These are phyloP conservation scores for Populus hybrid DNA, from an alignment of 441 rosid genomes.

Conservation along the genomic window DNA sequence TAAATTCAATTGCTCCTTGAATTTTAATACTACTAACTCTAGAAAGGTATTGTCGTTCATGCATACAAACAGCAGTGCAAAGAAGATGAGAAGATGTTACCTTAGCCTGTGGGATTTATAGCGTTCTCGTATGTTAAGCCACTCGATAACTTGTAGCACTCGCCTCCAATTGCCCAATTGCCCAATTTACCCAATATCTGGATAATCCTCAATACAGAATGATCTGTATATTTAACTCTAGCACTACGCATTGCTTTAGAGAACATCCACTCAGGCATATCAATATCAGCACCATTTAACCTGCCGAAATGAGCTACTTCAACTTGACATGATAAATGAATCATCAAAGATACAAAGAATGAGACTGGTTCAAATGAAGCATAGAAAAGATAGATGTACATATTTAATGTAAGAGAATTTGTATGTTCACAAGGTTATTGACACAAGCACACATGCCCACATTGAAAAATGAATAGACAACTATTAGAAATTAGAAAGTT, in stretches of 20 bases:
- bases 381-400: neutral
- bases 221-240: slow-evolving; percentile 69
- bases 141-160: slow-evolving; percentile 88
- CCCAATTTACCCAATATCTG: slow-evolving; percentile 83
- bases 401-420: too few species aligned
- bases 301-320: too few species aligned
- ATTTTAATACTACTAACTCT: too few species aligned
- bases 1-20: too few species aligned
- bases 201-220: slow-evolving; percentile 66
- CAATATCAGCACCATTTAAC: slow-evolving; percentile 95
- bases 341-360: too few species aligned
- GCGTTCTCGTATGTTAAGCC: slow-evolving; percentile 89
- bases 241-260: slow-evolving; percentile 89
- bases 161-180: slow-evolving; percentile 96
- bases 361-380: too few species aligned
- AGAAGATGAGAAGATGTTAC: slow-evolving; percentile 25
- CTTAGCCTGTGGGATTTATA: slow-evolving; percentile 68
- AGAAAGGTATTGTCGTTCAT: too few species aligned
- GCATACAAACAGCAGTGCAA: slow-evolving; percentile 5
- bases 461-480: too few species aligned
- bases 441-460: too few species aligned
- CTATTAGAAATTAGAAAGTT: too few species aligned
- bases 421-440: too few species aligned
- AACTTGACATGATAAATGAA: too few species aligned
- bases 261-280: slow-evolving; percentile 95